Evolutionary conservation across 345 rosid genomes (phyloP), one percentile per base, ranked within the genome.

Genomic region (Sisymbrium altissimum): DNA sequence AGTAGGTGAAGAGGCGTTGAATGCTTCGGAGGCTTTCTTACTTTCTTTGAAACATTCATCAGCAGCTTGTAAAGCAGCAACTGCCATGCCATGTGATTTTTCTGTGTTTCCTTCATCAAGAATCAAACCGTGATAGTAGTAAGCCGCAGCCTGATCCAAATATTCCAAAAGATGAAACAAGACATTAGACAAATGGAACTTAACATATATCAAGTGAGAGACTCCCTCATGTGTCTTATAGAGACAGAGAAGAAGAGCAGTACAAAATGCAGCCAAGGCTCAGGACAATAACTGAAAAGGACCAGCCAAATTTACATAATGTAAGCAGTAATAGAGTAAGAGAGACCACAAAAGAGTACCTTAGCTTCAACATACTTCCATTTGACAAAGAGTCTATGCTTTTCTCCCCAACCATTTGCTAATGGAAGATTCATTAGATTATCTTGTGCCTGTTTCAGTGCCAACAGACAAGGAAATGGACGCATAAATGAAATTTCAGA

Each of bases 51-150:
- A 84, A 79, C 78, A 92, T 66, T 90, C 99, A 64, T 96, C 97
- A 53, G 98, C 94, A 46, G 98, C 98, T 80, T 90, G 98, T 71
- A 96, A 75, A 41, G 99, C 98, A 81, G 99, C 96, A 54, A 83
- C 89, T 57, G 98, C 97, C 98, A 92, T 96, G 55, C 94, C 93
- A 66, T 90, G 99, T 63, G 88, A 87, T 79, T 90, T 92, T 84
- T 96, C 98, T 1, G 99, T 92, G 83, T 89, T 92, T 57, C 98
- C 98, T 78, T 92, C 99, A 19, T 96, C 98, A 72, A 96, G 95
- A 71, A 96, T 90, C 83, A 96, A 75, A 67, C 99, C 99, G 49
- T 96, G 99, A 80, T 96, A 96, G 79, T 92, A 96, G 84, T 96
- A 96, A 59, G 99, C 99, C 53, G 93, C 99, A 72, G 96, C 96